phyloP scores from a whole-genome alignment of 768 basidiomycete species.

The Cystobasidium tubakii region DNA sequence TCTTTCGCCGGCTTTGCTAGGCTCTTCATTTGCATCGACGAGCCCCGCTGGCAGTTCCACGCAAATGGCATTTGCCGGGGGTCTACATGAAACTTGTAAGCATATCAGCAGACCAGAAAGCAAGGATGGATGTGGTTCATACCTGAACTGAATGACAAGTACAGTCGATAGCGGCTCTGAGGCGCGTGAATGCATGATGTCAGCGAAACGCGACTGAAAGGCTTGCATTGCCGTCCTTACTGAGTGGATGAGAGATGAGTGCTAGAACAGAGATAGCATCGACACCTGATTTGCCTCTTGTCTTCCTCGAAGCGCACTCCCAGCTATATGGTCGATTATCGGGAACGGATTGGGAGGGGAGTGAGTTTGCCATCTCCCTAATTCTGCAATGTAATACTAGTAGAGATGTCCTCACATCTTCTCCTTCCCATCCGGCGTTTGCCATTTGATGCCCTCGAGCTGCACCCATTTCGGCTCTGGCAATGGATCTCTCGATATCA shows the following conservation, averaged over 20 bases:
- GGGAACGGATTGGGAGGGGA: no score
- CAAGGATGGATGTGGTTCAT: no score
- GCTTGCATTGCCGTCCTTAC: background rate
- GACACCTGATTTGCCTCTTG: slow-evolving; percentile 21
- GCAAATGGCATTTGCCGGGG: slow-evolving; percentile 57
- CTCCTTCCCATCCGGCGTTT: slow-evolving; percentile 32
- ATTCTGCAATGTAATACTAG: no score
- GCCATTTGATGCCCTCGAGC: slow-evolving; percentile 33
- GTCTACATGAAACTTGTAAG: slow-evolving; percentile 57
- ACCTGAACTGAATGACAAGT: slow-evolving; percentile 33
- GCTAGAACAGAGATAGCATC: slow-evolving; percentile 28
- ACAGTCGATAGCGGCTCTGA: slow-evolving; percentile 34
- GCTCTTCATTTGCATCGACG: slow-evolving; percentile 78
- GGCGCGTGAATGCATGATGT: background rate
- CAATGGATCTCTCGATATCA: slow-evolving; percentile 4
- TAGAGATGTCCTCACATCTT: slow-evolving; percentile 26
- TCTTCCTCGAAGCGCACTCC: slow-evolving; percentile 34
- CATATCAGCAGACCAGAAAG: no score
- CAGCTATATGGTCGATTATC: background rate
- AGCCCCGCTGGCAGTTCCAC: slow-evolving; percentile 65
- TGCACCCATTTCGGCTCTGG: slow-evolving; percentile 34
- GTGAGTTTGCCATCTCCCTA: no score
- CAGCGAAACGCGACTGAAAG: background rate
- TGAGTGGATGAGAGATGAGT: slow-evolving; percentile 26
- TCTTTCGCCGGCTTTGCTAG: slow-evolving; percentile 72